phyloP scores from a whole-genome alignment of 1,284 basidiomycete species.

The Apiotrichum laibachii region DNA sequence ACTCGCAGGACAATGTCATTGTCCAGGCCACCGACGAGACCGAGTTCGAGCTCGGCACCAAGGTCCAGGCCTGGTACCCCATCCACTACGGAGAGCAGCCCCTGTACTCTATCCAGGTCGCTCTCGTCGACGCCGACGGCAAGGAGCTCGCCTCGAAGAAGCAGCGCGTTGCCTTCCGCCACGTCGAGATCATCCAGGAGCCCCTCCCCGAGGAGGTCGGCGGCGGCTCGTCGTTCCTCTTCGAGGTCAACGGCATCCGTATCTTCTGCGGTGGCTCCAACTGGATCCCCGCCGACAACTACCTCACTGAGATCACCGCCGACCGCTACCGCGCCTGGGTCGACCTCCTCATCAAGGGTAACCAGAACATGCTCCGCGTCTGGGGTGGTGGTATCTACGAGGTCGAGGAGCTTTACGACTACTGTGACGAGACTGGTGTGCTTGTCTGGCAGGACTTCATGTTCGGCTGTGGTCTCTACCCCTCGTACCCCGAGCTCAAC shows the following conservation, averaged over 20 bases:
- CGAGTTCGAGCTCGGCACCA: slow-evolving; percentile 55
- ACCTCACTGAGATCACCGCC: slow-evolving; percentile 67
- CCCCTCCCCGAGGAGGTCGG: slow-evolving; percentile 56
- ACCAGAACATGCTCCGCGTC: slow-evolving; percentile 58
- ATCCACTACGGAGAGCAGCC: slow-evolving; percentile 77
- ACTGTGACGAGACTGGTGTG: slow-evolving; percentile 65
- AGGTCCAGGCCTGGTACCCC: slow-evolving; percentile 67
- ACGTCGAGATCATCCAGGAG: slow-evolving; percentile 70
- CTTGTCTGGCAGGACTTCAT: slow-evolving; percentile 57
- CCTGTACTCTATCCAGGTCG: slow-evolving; percentile 64
- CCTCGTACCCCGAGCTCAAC: slow-evolving; percentile 54
- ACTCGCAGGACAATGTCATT: slow-evolving; percentile 22
- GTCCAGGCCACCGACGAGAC: slow-evolving; percentile 40
- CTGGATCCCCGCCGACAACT: slow-evolving; percentile 89
- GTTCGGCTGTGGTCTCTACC: slow-evolving; percentile 61
- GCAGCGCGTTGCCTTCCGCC: slow-evolving; percentile 66
- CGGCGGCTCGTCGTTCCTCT: slow-evolving; percentile 75
- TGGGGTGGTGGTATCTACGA: slow-evolving; percentile 60
- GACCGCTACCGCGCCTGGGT: slow-evolving; percentile 55
- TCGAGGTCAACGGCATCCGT: slow-evolving; percentile 79
- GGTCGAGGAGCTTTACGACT: slow-evolving; percentile 54
- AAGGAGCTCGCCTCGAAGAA: slow-evolving; percentile 16
- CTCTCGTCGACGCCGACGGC: slow-evolving; percentile 48
- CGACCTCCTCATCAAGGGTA: slow-evolving; percentile 53
- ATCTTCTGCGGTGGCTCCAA: slow-evolving; percentile 90